A percentile compares a stretch with the other conserved stretches of the same genome.
phyloP scores from a whole-genome alignment of 208 protist genomes.

The Acanthamoeba healyi region DNA sequence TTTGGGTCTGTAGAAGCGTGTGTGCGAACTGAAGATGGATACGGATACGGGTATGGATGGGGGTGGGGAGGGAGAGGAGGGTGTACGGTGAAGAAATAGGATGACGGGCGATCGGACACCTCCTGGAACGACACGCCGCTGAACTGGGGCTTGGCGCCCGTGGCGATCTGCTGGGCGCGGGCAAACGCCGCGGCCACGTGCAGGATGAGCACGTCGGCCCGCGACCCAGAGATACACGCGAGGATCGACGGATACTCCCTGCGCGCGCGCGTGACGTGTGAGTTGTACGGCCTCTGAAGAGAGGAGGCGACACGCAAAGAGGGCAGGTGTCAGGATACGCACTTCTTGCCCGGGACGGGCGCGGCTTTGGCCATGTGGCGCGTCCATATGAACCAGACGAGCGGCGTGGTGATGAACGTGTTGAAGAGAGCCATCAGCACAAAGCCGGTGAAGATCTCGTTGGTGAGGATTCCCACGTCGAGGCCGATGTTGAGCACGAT shows the following conservation, averaged over 20 bases:
- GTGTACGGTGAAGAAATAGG: conserved; percentile 61
- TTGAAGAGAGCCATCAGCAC: conserved; percentile 88
- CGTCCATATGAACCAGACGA: conserved; percentile 79
- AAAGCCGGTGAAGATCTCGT: conserved; percentile 82
- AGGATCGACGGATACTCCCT: conserved; percentile 42
- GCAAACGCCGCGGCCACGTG: not conserved
- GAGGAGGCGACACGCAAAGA: not conserved
- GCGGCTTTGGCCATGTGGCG: not conserved
- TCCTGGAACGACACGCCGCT: conserved; percentile 6
- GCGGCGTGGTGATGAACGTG: conserved; percentile 87
- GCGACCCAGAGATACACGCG: conserved; percentile 23
- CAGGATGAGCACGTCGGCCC: not conserved
- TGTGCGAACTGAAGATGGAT: not conserved
- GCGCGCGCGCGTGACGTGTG: not conserved
- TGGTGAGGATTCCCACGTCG: conserved; percentile 79
- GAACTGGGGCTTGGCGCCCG: not conserved
- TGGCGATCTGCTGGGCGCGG: not conserved
- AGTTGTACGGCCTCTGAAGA: not conserved
- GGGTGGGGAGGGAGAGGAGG: not conserved
- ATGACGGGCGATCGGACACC: conserved; percentile 22
- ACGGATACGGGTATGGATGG: not conserved
- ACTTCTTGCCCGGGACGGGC: conserved; percentile 29
- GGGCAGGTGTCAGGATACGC: not conserved
- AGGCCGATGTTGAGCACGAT: conserved; percentile 88
- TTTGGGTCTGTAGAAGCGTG: not conserved